Evolutionary conservation across 1,139 yeast genomes (phyloP), one percentile per base, ranked within the genome.

Genomic region (Kodamaea derodonti): DNA sequence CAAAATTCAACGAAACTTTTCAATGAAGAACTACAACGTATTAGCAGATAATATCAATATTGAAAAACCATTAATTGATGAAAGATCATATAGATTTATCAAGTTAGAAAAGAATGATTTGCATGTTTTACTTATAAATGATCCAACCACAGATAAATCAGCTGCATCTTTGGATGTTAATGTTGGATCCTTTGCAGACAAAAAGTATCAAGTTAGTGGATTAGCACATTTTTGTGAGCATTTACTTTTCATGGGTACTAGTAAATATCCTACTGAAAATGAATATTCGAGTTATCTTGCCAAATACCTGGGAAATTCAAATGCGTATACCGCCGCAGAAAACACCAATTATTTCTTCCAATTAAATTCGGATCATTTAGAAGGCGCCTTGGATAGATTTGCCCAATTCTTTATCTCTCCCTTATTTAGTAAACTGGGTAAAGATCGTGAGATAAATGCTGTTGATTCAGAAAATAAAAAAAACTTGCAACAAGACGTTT

Each of bases 161-260:
- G 95, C 96, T 0, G 97, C 97, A 1, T 84, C 97, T 0, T 62
- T 92, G 39, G 96, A 87, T 52, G 97, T 92, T 23, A 79, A 85
- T 49, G 92, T 88, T 16, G 98, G 98, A 14, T 75, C 96, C 3
- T 85, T 83, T 55, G 76, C 84, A 33, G 97, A 92, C 52, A 86
- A 85, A 13, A 69, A 72, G 33, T 69, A 60, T 42, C 66, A 71
- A 20, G 58, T 87, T 20, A 83, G 90, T 2, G 98, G 98, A 1
- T 66, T 92, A 42, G 98, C 98, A 3, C 98, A 92, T 60, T 92
- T 92, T 58, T 88, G 97, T 61, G 98, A 92, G 62, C 98, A 92
- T 60, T 69, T 92, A 46, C 67, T 92, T 41, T 92, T 92, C 57
- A 87, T 92, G 96, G 98, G 98, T n/a, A 90, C 97, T 4, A 70